Conservation (phyloP, 345 rosid genomes). For the Angophora floribunda region DNA sequence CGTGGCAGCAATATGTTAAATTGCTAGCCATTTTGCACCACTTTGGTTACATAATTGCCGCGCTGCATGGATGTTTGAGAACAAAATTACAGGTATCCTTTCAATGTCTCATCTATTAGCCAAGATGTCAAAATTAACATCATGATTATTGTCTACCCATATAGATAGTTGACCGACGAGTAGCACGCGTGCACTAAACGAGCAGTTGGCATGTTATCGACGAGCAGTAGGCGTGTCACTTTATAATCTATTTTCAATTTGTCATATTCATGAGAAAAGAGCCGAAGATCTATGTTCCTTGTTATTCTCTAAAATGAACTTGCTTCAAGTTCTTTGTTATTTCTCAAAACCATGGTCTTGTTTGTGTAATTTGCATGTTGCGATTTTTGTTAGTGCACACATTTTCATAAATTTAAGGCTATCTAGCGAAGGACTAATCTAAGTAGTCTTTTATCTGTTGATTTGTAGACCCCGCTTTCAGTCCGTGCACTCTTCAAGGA, state of each 20-base stretch:
- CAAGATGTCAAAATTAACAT: too few species aligned
- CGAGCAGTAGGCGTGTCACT: too few species aligned
- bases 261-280: not conserved
- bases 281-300: not conserved
- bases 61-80: too few species aligned
- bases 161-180: too few species aligned
- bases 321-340: not conserved
- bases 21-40: too few species aligned
- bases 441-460: not conserved
- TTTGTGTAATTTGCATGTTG: not conserved
- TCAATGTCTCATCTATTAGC: too few species aligned
- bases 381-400: not conserved
- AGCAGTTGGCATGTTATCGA: too few species aligned
- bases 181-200: too few species aligned
- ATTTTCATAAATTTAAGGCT: not conserved
- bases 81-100: too few species aligned
- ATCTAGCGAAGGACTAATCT: not conserved
- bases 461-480: constrained; percentile 32
- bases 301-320: not conserved
- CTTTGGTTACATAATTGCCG: too few species aligned
- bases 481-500: constrained; percentile 61
- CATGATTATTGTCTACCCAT: too few species aligned
- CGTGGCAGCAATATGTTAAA: too few species aligned
- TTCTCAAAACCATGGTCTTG: not conserved
- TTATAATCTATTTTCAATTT: not conserved